A percentile compares a stretch with the other conserved stretches of the same genome.
Conservation (phyloP, 2,329 filamentous ascomycete genomes). For the Pleurostoma richardsiae region DNA sequence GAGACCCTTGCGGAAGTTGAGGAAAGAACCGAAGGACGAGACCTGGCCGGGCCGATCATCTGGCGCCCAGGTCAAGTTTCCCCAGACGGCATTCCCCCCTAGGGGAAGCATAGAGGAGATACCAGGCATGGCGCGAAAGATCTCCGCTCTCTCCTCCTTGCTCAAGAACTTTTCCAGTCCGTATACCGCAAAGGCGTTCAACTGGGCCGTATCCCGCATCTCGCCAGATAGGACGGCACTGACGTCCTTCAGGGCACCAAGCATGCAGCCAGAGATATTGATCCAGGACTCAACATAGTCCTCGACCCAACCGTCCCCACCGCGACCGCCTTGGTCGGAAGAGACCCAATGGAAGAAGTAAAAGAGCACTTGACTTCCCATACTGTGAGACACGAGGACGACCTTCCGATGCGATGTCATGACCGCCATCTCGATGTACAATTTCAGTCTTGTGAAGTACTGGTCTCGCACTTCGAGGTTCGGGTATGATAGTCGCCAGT, state of each 20-base stretch:
- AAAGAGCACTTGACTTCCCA: slow-evolving; percentile 93
- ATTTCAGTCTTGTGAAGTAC: slow-evolving; percentile 88
- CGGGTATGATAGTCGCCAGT: slow-evolving; percentile 87
- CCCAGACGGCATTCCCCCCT: slow-evolving; percentile 93
- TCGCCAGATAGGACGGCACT: slow-evolving; percentile 90
- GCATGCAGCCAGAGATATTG: slow-evolving; percentile 97
- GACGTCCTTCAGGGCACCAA: slow-evolving; percentile 86
- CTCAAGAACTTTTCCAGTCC: slow-evolving; percentile 93
- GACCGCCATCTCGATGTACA: slow-evolving; percentile 80
- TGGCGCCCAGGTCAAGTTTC: slow-evolving; percentile 78
- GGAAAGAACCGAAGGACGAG: slow-evolving; percentile 70
- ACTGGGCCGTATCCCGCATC: slow-evolving; percentile 96
- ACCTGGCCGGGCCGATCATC: slow-evolving; percentile 75
- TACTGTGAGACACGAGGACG: slow-evolving; percentile 87
- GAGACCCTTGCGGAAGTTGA: slow-evolving; percentile 71
- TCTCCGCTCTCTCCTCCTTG: slow-evolving; percentile 82
- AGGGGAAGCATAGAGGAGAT: slow-evolving; percentile 96
- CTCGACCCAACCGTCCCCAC: slow-evolving; percentile 86
- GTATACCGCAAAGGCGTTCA: slow-evolving; percentile 95
- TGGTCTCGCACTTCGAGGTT: slow-evolving; percentile 89
- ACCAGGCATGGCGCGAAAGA: slow-evolving; percentile 95
- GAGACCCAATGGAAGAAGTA: slow-evolving; percentile 79
- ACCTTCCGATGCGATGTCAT: slow-evolving; percentile 72
- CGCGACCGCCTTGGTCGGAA: slow-evolving; percentile 68
- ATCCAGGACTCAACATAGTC: slow-evolving; percentile 90